A percentile compares a stretch with the other conserved stretches of the same genome.
phyloP scores from a whole-genome alignment of 768 basidiomycete genomes.

The Tylopilus rubrobrunneus region DNA sequence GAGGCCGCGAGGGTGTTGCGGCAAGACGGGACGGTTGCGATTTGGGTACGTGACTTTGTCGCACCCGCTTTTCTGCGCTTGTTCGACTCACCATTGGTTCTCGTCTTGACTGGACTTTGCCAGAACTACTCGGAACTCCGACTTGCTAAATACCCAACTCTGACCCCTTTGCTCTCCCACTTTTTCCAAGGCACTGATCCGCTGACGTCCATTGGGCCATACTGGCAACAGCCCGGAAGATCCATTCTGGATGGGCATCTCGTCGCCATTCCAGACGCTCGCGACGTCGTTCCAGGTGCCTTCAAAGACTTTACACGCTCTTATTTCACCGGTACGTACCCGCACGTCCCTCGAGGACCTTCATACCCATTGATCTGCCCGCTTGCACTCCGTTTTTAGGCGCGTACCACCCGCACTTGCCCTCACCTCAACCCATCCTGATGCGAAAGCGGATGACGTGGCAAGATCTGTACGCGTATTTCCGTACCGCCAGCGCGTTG shows the following conservation, averaged over 20 bases:
- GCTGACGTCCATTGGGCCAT: constrained; percentile 54
- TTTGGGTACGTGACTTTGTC: constrained; percentile 51
- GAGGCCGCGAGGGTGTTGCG: constrained; percentile 59
- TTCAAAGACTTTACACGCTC: constrained; percentile 46
- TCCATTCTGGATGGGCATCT: constrained; percentile 70
- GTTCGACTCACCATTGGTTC: background rate
- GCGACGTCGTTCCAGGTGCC: constrained; percentile 25
- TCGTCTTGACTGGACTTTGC: background rate
- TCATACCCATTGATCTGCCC: no score
- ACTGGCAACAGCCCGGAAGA: constrained; percentile 81
- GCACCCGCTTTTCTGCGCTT: background rate
- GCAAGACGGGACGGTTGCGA: constrained; percentile 60
- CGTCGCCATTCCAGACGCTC: constrained; percentile 60
- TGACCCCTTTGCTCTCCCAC: constrained; percentile 54
- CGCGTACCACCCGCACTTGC: constrained; percentile 36
- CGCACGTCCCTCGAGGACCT: no score
- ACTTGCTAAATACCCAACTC: constrained; percentile 54
- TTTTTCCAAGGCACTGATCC: constrained; percentile 62
- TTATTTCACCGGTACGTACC: constrained; percentile 54
- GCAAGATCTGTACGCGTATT: constrained; percentile 61
- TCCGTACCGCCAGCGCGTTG: constrained; percentile 68
- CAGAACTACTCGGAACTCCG: constrained; percentile 71
- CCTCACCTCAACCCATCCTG: constrained; percentile 40
- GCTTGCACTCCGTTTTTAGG: constrained; percentile 24
- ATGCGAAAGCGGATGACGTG: constrained; percentile 61